Base-by-base conservation (phyloP, 257 asterid genomes). In the Ballota nigra region DNA sequence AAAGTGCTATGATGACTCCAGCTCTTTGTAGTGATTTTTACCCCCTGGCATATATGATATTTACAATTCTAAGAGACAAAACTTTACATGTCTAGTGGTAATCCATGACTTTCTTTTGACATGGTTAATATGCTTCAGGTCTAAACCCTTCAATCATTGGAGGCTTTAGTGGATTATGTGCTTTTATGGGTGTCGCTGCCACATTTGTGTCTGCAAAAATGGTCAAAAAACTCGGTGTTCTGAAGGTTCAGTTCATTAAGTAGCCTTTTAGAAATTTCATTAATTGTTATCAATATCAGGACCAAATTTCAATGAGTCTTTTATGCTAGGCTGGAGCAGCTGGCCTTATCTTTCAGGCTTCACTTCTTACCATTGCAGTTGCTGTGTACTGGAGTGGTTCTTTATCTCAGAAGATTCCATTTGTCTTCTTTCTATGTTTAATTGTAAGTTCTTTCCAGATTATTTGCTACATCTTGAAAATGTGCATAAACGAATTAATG, bases 111-210 rank as follows among this genome's bases (percentile, higher is more conserved):
- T 31, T 71, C 51, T 41, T 16, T 56, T 68, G 68, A 61, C 47
- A 34, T 41, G 38, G 69, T 66, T 73, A 71, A 28, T 66, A 64
- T 75, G 41, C 81, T 81, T 81, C 85, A 94, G 99, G 97, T 77
- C 76, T 94, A 73, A 83, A 85, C 77, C 97, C 99, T 67, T 91
- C 99, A 71, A 83, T 91, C 68, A 85, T 91, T 67, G 99, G 97
- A 63, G 95, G 92, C 73, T 94, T 94, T 77, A 94, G 96, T 74
- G 97, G 91, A 70, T 84, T 88, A 69, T 89, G 96, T 77, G 95
- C 99, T 73, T 86, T 89, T 68, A 89, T 89, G 96, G 99, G 99
- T 19, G 91, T 94, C 29, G 86, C 93, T 20, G 97, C 99, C 41
- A 94, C 99, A 58, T 88, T 88, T 81, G 83, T 89, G 47, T 94